Evolutionary conservation across 306 rosid species (phyloP), one percentile per base, ranked within the genome.

Genomic region (Mimosa pudica): DNA sequence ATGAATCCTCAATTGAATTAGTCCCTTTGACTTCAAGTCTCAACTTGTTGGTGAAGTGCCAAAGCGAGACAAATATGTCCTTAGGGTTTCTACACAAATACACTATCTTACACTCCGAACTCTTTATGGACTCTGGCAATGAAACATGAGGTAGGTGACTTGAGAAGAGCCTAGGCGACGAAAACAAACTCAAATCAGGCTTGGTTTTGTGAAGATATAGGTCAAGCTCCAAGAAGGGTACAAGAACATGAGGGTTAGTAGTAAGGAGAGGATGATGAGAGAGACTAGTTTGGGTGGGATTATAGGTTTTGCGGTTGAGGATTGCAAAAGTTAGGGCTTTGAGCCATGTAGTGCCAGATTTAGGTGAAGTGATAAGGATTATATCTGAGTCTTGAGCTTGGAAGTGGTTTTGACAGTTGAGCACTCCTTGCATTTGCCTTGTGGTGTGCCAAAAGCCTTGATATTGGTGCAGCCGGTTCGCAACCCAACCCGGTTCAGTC

Each of bases 331-430:
- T 3, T 7, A 85, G 45, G 6, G 89, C 87, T 71, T 86, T 84
- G 30, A 84, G 77, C 92, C 92, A 88, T 11, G 85, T 88, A 35
- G 87, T 88, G 46, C 92, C 89, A 3, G 85, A 68, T 77, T 86
- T 88, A 24, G 85, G 89, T 69, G 33, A 33, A 14, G 84, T 68
- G 16, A 77, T 82, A 2, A 88, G 86, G 78, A 88, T 10, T 24
- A 88, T 64, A 54, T 85, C 89, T 0, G 79, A 16, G 20, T 83
- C 78, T 0, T 13, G 57, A 10, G 89, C 73, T 47, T 82, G 66
- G 62, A 86, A 88, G 75, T 88, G 81, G 18, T 79, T 79, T 24
- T 85, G 85, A 55, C 63, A 71, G 0, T 83, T 5, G 3, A 87
- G 45, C 35, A 75, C 82, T 7, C 87, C 90, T 60, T 81, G 80